Base-by-base conservation (phyloP, 805 yeast genomes). In the Nakazawaea ernobii region DNA sequence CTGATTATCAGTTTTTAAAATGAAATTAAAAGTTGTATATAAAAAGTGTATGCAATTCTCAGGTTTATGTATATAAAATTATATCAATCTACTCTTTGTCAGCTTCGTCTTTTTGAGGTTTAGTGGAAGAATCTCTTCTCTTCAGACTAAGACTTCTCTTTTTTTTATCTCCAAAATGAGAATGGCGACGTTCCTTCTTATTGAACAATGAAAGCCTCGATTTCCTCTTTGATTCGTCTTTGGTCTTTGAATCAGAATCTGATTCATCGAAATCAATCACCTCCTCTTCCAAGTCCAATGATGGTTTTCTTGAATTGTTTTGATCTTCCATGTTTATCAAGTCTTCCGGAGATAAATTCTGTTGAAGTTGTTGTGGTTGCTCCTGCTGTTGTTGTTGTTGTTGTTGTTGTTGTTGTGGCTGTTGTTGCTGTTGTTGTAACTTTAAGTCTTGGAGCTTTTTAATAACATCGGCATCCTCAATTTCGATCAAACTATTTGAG, bases 191-290 rank as follows among this genome's bases (percentile, higher is more conserved):
- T 9, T 33, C 49, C 30, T 45, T 45, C 26, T 13, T 35, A 10
- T 35, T 15, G 24, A 45, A 45, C 15, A 29, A 20, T 11, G 36
- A 28, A 5, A 32, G 30, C 11, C 39, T 39, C 26, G 48, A 39
- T 39, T 35, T 45, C 20, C 29, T 39, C 43, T 39, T 39, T 15
- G 11, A 17, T 24, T 35, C 41, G n/a, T 32, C 43, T 44, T 33
- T 15, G 15, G 29, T 36, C 32, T 45, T 35, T 17, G 14, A 15
- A 27, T 45, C 51, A 28, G 20, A 42, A 28, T 42, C 50, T 13
- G 36, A 36, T 32, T 48, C 51, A 38, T 48, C 42, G 27, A 47
- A 42, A 38, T 44, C 48, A 20, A 39, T 43, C 20, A 39, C 46
- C 14, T 46, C 49, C 14, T 41, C 49, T 40, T 45, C 37, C 32